Base-by-base conservation (phyloP, 495 filamentous ascomycete genomes). In the Talaromyces borbonicus region DNA sequence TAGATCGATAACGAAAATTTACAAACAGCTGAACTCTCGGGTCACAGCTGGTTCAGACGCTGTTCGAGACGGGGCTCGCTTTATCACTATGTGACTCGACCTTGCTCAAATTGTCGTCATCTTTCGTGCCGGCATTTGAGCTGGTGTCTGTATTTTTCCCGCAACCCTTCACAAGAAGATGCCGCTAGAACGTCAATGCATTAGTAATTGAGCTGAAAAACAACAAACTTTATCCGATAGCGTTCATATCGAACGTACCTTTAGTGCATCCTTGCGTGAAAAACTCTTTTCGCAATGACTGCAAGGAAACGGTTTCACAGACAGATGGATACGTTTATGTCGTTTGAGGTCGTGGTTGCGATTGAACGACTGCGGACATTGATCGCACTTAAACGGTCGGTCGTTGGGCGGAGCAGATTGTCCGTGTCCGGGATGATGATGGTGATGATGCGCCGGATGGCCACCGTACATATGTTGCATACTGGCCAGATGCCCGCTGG, bases 281-380 rank as follows among this genome's bases (percentile, higher is more conserved):
- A 98, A 98, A 62, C 87, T 92, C 77, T 97, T 98, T 25, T 95
- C 89, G 56, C 92, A 98, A 54, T 86, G 81, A 8, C 62, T 74
- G 56, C 92, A 98, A 0, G 92, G 90, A 60, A 88, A 97, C 0
- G 92, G 92, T 71, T 98, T 98, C 38, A 97, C 85, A 0, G 88
- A 85, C 38, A 97, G 66, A 63, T 98, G 92, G 46, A 98, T 98
- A 46, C 89, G 70, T 61, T 94, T 94, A 55, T 98, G 92, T 35
- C 92, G 77, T 61, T 98, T 98, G 44, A 98, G 67, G 57, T 98
- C 93, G 56, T 98, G 93, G 46, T 98, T 98, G 5, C 92, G 74
- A 59, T 95, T 98, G 73, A 98, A 98, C 43, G 85, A 85, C 56
- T 93, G 86, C 0, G 85, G 80, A 55, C 93, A 98, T 56, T 84